Percentiles rank a stretch among this genome's conserved stretches.
Evolutionary conservation across 495 filamentous ascomycete genomes (phyloP).

Genomic region (Beverwykella pulmonaria): DNA sequence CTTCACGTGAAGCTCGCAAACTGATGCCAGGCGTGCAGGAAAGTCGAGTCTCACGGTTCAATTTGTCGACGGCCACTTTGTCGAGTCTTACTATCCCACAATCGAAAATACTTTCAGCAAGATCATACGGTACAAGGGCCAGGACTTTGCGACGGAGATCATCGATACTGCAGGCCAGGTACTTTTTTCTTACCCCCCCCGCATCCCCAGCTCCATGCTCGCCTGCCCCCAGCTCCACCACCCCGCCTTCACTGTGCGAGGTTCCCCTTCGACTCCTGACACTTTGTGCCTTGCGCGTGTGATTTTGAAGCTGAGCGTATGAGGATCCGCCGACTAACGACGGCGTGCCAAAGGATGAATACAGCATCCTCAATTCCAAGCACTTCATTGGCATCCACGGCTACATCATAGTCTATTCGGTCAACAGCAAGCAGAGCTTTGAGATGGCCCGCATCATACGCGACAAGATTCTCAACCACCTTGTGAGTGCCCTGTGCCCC

Average conservation of each 20-base stretch:
- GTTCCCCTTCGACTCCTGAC: not conserved
- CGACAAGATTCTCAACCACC: constrained; percentile 95
- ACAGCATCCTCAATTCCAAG: constrained; percentile 95
- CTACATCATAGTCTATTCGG: constrained; percentile 97
- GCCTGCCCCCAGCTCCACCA: constrained; percentile 1
- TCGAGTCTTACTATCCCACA: constrained; percentile 98
- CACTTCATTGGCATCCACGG: constrained; percentile 99
- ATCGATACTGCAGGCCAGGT: constrained; percentile 98
- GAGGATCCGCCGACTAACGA: constrained; percentile 30
- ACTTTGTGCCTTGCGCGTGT: constrained; percentile 7
- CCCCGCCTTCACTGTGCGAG: not conserved
- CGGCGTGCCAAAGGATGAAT: constrained; percentile 73
- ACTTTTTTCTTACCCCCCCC: constrained; percentile 33
- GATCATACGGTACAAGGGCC: constrained; percentile 84
- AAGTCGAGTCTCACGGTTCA: constrained; percentile 98
- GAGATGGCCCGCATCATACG: constrained; percentile 95
- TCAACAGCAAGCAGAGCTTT: constrained; percentile 89
- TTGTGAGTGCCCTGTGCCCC: constrained; percentile 59
- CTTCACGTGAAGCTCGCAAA: constrained; percentile 2
- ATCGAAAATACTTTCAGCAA: constrained; percentile 99
- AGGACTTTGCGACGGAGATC: constrained; percentile 95
- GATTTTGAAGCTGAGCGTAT: constrained; percentile 14
- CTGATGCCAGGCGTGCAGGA: constrained; percentile 55
- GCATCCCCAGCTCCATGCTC: constrained; percentile 2
- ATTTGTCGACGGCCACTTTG: constrained; percentile 97